These are phyloP conservation scores for Starmerella bombicola DNA, from an alignment of 805 yeast genomes.

Conservation along the genomic window DNA sequence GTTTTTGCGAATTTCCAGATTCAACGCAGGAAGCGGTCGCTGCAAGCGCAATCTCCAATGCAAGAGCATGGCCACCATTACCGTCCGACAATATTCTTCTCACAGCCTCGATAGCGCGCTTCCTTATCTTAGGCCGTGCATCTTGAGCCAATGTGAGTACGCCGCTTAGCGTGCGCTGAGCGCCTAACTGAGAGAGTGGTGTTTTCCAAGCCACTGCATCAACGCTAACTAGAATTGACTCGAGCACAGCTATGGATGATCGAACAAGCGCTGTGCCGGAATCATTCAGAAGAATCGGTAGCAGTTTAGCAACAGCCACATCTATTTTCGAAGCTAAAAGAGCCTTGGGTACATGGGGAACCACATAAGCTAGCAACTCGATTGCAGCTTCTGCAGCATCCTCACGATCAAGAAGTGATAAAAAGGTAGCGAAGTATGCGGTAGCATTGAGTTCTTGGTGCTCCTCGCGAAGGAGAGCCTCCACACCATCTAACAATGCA, in stretches of 20 bases:
- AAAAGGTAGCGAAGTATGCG: constrained; percentile 63
- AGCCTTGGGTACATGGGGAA: constrained; percentile 58
- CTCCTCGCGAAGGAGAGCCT: constrained; percentile 67
- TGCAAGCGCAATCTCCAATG: constrained; percentile 61
- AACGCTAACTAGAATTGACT: constrained; percentile 65
- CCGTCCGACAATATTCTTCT: constrained; percentile 47
- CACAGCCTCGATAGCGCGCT: constrained; percentile 89
- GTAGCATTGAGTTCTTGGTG: constrained; percentile 49
- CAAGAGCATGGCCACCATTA: constrained; percentile 65
- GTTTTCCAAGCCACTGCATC: constrained; percentile 62
- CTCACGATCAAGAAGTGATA: constrained; percentile 70
- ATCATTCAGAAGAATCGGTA: constrained; percentile 61
- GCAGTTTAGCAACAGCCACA: constrained; percentile 64
- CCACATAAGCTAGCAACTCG: constrained; percentile 67
- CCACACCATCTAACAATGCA: constrained; percentile 73
- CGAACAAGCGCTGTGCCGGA: constrained; percentile 71
- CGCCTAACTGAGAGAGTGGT: constrained; percentile 22
- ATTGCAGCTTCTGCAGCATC: constrained; percentile 62
- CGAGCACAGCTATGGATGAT: constrained; percentile 78
- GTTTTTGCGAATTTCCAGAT: constrained; percentile 28
- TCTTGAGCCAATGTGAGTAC: constrained; percentile 55
- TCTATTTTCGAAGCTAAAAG: constrained; percentile 63
- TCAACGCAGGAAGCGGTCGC: constrained; percentile 46
- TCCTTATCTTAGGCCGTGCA: constrained; percentile 87
- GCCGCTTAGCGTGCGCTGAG: constrained; percentile 23